phyloP scores from a whole-genome alignment of 192 early-diverging fungal genomes.

The Cladochytrium replicatum region DNA sequence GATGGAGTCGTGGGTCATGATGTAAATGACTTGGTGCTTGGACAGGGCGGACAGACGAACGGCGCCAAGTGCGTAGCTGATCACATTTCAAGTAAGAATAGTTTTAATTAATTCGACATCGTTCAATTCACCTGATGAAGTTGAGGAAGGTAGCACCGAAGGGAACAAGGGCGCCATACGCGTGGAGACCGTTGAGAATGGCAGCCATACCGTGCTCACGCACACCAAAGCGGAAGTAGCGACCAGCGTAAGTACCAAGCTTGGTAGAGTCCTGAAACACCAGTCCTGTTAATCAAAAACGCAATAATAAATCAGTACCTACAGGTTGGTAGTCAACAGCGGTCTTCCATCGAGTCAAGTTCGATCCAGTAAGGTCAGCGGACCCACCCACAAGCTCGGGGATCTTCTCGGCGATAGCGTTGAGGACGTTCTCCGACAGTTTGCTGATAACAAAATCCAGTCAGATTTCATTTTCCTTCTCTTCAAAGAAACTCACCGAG shows the following conservation, averaged over 20 bases:
- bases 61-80: slow-evolving; percentile 64
- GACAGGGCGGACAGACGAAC: slow-evolving; percentile 84
- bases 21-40: slow-evolving; percentile 83
- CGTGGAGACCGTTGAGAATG: slow-evolving; percentile 80
- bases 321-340: slow-evolving; percentile 89
- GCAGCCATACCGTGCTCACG: slow-evolving; percentile 97
- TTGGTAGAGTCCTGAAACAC: slow-evolving; percentile 30
- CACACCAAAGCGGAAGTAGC: slow-evolving; percentile 91
- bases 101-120: no score
- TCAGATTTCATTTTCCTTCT: no score
- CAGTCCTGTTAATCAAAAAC: no score
- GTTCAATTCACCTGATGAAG: no score
- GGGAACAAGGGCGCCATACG: slow-evolving; percentile 80
- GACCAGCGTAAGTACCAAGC: slow-evolving; percentile 74
- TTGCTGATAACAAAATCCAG: slow-evolving; percentile 71
- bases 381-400: slow-evolving; percentile 91
- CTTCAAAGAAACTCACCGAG: no score
- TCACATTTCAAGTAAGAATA: no score
- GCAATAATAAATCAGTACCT: background rate
- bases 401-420: slow-evolving; percentile 64
- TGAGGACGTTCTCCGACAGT: slow-evolving; percentile 75
- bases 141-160: no score
- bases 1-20: slow-evolving; percentile 99
- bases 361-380: slow-evolving; percentile 93
- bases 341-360: slow-evolving; percentile 89